Evolutionary conservation across 192 early-diverging fungal species (phyloP), one percentile per base, ranked within the genome.

Genomic region (Coemansia sp.): DNA sequence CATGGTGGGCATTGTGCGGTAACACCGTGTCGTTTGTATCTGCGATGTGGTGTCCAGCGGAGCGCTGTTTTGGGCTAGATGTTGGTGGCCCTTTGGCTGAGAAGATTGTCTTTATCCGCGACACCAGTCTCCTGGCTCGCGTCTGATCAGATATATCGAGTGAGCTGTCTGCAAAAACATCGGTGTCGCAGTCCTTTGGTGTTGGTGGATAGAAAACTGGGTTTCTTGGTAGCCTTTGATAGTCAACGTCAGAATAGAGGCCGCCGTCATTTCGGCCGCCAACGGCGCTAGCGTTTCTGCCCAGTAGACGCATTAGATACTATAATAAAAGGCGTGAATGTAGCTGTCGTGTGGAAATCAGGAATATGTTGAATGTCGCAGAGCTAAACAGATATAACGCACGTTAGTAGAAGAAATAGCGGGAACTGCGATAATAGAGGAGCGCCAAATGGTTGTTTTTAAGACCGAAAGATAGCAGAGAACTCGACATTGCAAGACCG

Each of bases 181-280:
- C 14, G 11, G 23, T 57, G 13, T 0, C 64, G 22, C 61, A 33
- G 32, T 64, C 43, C 29, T 62, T 69, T 13, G 69, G 43, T 0
- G 73, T 81, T 4, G 78, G 78, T 17, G 78, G 78, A 57, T 81
- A 75, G 45, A 81, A 81, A 10, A 81, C 78, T 11, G 78, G 78
- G 36, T 81, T 74, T n/a, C 59, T 71, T 45, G 78, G 72, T 0
- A 81, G 56, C 55, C 36, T 40, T 11, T 29, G 34, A 17, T 33
- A 57, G 5, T 36, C 46, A 19, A 42, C 1, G 7, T 43, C 43
- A 9, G 49, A 25, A 14, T 4, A 32, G 49, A 41, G 6, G 22
- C 23, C 40, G 19, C 22, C 20, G 66, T 15, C 40, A 40, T 40
- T 20, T 22, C 35, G 41, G 40, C 22, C 22, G 45, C 42, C 55